Base-by-base conservation (phyloP, 345 rosid species). In the Aethionema arabicum region DNA sequence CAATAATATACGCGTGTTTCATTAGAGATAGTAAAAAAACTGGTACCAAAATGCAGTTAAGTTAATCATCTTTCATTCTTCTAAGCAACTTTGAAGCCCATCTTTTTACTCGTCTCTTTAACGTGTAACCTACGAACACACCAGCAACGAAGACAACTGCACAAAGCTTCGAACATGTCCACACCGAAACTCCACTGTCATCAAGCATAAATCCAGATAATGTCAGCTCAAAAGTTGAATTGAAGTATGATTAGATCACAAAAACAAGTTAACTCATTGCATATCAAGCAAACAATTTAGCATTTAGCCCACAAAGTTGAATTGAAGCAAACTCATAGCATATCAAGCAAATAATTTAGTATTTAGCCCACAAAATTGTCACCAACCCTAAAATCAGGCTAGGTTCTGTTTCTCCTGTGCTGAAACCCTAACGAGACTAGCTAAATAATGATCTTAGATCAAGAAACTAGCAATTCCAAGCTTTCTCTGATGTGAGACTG, bases 161-260 rank as follows among this genome's bases (percentile, higher is more conserved):
- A 30, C 91, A 92, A 11, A 92, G 78, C 84, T 87, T 92, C 6
- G 97, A 82, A 67, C 98, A 92, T 8, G 87, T 82, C 85, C 74
- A 72, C 3, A 78, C 62, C 1, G 95, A 86, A 11, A 89, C 80
- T 55, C 72, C 75, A 9, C 82, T 73, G 61, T 87, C 81, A 81
- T 77, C 69, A 41, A 51, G 45, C 54, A 62, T n/a, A 62, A 42
- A 37, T 40, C 4, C 56, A 60, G 5, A 50, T 33, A 65, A 7
- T 11, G 29, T 6, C 7, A 32, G 14, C 27, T 44, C 41, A 51
- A 39, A 37, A 45, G 0, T 38, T 30, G 29, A 15, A n/a, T n/a
- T 41, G 11, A 66, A 42, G 0, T 0, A 13, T 11, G 21, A 5
- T n/a, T 14, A 47, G 36, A 14, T 1, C 10, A 68, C 15, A 33